Conservation (phyloP, 2,329 filamentous ascomycete species). For the Chaetothyriales sp. region DNA sequence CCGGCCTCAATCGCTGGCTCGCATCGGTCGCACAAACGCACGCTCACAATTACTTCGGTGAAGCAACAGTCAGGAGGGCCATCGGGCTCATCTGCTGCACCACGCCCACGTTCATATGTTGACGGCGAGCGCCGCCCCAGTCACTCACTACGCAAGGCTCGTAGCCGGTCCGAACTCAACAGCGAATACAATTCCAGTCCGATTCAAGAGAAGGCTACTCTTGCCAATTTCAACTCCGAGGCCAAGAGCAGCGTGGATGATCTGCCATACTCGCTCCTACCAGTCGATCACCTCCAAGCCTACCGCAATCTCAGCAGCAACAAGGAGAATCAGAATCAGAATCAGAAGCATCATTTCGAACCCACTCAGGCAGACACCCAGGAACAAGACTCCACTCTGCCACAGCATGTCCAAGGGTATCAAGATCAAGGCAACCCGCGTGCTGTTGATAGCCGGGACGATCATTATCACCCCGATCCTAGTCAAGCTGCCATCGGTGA, state of each 20-base stretch:
- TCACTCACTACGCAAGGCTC: conserved; percentile 4
- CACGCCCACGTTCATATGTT: neutral
- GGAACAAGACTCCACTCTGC: neutral
- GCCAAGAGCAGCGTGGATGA: neutral
- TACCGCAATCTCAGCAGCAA: neutral
- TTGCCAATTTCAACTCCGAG: neutral
- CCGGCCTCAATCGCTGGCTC: conserved; percentile 1
- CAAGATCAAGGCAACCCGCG: neutral
- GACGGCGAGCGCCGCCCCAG: neutral
- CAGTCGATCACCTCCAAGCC: neutral
- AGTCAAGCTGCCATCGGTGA: neutral
- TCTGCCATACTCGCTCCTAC: neutral
- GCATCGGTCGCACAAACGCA: conserved; percentile 1
- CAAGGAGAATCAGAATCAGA: too few species aligned
- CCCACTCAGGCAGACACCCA: neutral
- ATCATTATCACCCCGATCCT: neutral
- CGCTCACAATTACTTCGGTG: conserved; percentile 5
- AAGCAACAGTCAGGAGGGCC: neutral
- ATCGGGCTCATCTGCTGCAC: neutral
- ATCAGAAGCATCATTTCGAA: too few species aligned
- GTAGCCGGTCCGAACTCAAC: conserved; percentile 3
- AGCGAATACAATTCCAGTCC: conserved; percentile 3
- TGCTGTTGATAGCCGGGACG: neutral
- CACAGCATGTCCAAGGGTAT: neutral
- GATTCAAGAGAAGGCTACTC: neutral